These are phyloP conservation scores for Hydrangea macrophylla DNA, from an alignment of 148 eudicot species.

Conservation along the genomic window DNA sequence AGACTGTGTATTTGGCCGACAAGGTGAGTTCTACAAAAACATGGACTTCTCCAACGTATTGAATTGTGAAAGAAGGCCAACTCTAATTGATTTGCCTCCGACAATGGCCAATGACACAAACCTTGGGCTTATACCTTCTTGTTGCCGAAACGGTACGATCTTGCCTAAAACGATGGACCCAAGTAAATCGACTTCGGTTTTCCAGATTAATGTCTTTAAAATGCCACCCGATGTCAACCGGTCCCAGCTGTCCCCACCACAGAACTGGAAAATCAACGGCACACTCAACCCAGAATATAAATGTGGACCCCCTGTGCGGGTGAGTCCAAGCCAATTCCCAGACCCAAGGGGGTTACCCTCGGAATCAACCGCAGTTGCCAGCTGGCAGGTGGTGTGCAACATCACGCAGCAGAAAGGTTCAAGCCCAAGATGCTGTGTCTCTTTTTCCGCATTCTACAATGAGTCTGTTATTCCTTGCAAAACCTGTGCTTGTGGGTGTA, in stretches of 20 bases:
- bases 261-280: constrained; percentile 16
- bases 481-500: constrained; percentile 41
- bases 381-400: constrained; percentile 47
- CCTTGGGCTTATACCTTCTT: constrained; percentile 47
- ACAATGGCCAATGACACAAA: constrained; percentile 48
- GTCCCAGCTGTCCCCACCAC: constrained; percentile 14
- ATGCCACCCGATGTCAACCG: constrained; percentile 18
- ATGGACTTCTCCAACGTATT: constrained; percentile 60
- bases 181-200: constrained; percentile 56
- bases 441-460: constrained; percentile 44
- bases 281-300: constrained; percentile 21
- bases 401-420: constrained; percentile 35
- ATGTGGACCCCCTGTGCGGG: constrained; percentile 19
- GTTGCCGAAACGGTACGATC: constrained; percentile 79
- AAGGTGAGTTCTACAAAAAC: constrained; percentile 36
- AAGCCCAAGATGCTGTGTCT: constrained; percentile 39
- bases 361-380: constrained; percentile 24
- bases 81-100: constrained; percentile 58
- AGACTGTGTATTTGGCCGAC: constrained; percentile 48
- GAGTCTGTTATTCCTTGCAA: constrained; percentile 35
- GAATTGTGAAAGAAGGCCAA: constrained; percentile 59
- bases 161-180: constrained; percentile 65
- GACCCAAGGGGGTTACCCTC: constrained; percentile 20
- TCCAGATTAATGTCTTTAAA: constrained; percentile 14
- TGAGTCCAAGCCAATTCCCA: constrained; percentile 13